phyloP scores from a whole-genome alignment of 805 yeast genomes.

The Schizosaccharomyces osmophilus region DNA sequence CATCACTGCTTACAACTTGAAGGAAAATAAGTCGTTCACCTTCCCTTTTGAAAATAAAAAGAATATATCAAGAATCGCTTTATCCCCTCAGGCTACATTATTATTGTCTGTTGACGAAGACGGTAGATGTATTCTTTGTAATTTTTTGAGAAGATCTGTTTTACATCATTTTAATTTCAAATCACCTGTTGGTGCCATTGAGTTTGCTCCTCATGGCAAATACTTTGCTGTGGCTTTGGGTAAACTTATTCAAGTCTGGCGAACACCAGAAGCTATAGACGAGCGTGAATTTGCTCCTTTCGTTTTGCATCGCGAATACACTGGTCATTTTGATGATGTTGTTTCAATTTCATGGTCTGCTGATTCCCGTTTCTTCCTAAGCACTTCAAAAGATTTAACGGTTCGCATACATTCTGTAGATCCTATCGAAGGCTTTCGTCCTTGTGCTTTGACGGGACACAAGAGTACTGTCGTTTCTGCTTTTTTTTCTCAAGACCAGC shows the following conservation, averaged over 20 bases:
- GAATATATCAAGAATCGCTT: conserved; percentile 51
- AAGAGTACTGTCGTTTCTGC: conserved; percentile 71
- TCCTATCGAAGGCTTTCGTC: conserved; percentile 46
- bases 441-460: conserved; percentile 77
- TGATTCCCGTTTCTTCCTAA: conserved; percentile 68
- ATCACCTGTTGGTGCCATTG: conserved; percentile 44
- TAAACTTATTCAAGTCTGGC: conserved; percentile 76
- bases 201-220: conserved; percentile 72
- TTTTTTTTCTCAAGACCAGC: conserved; percentile 70
- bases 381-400: conserved; percentile 76
- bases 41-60: conserved; percentile 81
- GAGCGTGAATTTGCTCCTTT: conserved; percentile 93
- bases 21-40: conserved; percentile 52
- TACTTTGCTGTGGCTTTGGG: conserved; percentile 70
- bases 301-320: conserved; percentile 65
- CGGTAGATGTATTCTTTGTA: conserved; percentile 80
- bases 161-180: conserved; percentile 85
- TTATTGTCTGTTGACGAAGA: conserved; percentile 60
- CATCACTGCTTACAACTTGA: conserved; percentile 65
- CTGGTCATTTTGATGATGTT: conserved; percentile 78
- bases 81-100: conserved; percentile 61
- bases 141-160: conserved; percentile 59
- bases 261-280: conserved; percentile 54
- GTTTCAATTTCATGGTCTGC: conserved; percentile 64
- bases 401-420: conserved; percentile 60